Conservation (phyloP, 805 yeast genomes). For the Cyberlindnera misumaiensis region DNA sequence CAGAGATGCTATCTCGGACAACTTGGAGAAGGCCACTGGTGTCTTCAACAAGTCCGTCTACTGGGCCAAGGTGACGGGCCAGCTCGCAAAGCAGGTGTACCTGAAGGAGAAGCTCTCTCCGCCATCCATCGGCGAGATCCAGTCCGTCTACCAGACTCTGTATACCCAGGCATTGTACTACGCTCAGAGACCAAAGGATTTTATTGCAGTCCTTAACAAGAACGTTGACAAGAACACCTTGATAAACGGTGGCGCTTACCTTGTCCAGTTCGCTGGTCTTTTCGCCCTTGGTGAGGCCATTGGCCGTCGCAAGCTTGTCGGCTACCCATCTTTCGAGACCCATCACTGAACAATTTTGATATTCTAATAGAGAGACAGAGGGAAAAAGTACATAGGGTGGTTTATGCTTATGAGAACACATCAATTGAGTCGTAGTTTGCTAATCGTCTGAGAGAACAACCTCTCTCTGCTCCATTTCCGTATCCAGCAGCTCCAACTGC, state of each 20-base stretch:
- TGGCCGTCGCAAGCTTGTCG: constrained; percentile 91
- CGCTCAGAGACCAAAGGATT: constrained; percentile 55
- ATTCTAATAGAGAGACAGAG: background rate
- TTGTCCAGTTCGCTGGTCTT: constrained; percentile 81
- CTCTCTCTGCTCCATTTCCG: constrained; percentile 3
- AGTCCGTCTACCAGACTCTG: constrained; percentile 57
- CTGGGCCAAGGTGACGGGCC: constrained; percentile 62
- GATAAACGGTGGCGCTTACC: constrained; percentile 65
- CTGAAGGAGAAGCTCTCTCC: constrained; percentile 90
- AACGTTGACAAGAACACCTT: constrained; percentile 48
- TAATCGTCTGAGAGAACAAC: constrained; percentile 4
- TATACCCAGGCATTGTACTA: constrained; percentile 38
- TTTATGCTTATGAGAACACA: background rate
- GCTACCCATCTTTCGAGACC: constrained; percentile 63
- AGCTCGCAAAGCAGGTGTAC: constrained; percentile 59
- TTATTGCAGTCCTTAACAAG: constrained; percentile 36
- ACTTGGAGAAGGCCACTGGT: constrained; percentile 30
- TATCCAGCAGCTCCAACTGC: constrained; percentile 5
- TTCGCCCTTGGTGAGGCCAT: constrained; percentile 93
- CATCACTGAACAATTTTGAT: constrained; percentile 17
- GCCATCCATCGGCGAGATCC: constrained; percentile 72
- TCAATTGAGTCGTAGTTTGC: background rate
- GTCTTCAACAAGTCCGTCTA: constrained; percentile 55
- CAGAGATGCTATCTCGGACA: constrained; percentile 29
- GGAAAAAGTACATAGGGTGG: background rate